Evolutionary conservation across 306 rosid species (phyloP), one percentile per base, ranked within the genome.

Genomic region (Rosa chinensis): DNA sequence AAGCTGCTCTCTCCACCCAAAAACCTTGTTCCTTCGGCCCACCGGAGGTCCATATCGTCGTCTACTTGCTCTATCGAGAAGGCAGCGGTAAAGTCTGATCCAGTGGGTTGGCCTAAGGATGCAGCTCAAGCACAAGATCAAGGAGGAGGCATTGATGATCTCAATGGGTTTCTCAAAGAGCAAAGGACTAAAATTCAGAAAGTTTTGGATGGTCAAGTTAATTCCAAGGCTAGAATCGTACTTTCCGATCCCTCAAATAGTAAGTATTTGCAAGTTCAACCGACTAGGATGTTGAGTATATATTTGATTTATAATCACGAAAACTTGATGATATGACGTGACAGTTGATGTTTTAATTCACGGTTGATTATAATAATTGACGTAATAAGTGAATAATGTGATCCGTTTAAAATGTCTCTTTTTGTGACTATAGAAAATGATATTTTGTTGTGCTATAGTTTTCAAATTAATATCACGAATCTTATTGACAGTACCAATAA

Each of bases 201-300:
- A 76, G 23, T 94, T 75, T 69, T 76, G 9, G 70, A 70, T 37
- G 70, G 85, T 18, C 89, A 84, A 61, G 59, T 66, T n/a, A 56
- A 73, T 85, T 76, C 77, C 50, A 84, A 87, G 63, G 91, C 81
- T 35, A 82, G 82, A 81, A 62, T 92, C 37, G 81, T 94, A 37
- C 92, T 94, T 25, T 89, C 97, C 0, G 94, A 89, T 3, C 70
- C 88, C 70, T 87, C 93, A 0, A 94, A 94, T 85, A 88, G 97
- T 94, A 79, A 84, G 89, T 79, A 50, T 40, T 14, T 39, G 16
- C 13, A 66, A 59, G 37, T 40, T 43, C n/a, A 14, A 1, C 6
- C 6, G 4, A 50, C 70, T 39, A 53, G 1, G 3, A 53, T 18
- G 14, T 56, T 7, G 4, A 10, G 5, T 1, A 5, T 12, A 39